Evolutionary conservation across 345 rosid species (phyloP), one percentile per base, ranked within the genome.

Genomic region (Abelmoschus esculentus): DNA sequence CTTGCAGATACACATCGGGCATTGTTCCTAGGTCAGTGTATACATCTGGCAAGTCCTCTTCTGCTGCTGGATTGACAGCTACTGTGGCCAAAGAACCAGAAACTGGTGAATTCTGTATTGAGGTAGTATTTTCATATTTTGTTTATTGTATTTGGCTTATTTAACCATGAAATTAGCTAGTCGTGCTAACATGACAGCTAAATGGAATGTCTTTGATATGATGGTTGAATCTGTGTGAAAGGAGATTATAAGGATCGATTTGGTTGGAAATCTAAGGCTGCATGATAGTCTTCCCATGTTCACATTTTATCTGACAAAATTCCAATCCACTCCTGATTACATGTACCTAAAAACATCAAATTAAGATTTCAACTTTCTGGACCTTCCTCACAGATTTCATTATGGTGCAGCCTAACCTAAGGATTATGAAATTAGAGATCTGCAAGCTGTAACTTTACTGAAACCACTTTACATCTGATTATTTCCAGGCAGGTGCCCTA

Each of bases 11-110:
- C 69, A 84, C 99, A 6, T 77, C 96, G 61, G 84, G 96, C 58
- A 85, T 95, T 64, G 93, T 95, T 66, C 92, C 99, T 34, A 90
- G 99, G 86, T 95, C 99, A 69, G 99, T 95, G 72, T 95, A 95
- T 75, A 95, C 99, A 26, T 95, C 97, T 47, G 99, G 99, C 13
- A 95, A 95, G 77, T 91, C 99, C 56, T 90, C 99, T 32, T 95
- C 99, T 75, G 99, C 99, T 9, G 98, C 99, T 56, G 99, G 99
- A 61, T 81, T 95, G 80, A 95, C 96, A 29, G 99, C 96, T 56
- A 87, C 98, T 75, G 99, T 91, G 57, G 97, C 99, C 32, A 95
- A 95, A 81, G 99, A 95, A 83, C 96, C 96, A 0, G 99, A 95
- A 78, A 95, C 99, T 64, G 99, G 98, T 62, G 97, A 91, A 80